phyloP scores from a whole-genome alignment of 441 rosid species.

The Adansonia grandidieri region DNA sequence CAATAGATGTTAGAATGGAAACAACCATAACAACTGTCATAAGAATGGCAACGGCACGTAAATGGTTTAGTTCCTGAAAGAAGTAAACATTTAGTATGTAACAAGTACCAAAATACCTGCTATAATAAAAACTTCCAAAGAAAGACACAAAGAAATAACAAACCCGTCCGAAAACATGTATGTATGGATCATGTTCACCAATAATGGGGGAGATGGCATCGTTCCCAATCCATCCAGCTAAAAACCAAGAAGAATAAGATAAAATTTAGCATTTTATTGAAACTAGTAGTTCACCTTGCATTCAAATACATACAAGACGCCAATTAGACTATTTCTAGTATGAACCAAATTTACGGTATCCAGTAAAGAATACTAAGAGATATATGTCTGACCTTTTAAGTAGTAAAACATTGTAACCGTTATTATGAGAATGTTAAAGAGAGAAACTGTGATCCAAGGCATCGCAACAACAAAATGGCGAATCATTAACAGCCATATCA shows the following conservation, averaged over 20 bases:
- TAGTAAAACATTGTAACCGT: conserved; percentile 83
- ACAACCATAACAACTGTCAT: conserved; percentile 79
- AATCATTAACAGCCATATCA: conserved; percentile 88
- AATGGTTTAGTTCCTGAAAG: conserved; percentile 82
- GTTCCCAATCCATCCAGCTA: conserved; percentile 82
- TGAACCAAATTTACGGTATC: background rate
- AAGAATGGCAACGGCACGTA: conserved; percentile 71
- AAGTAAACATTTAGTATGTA: conserved; percentile 21
- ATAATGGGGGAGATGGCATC: conserved; percentile 70
- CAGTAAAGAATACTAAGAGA: conserved; percentile 13
- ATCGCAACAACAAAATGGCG: conserved; percentile 94
- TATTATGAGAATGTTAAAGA: conserved; percentile 80
- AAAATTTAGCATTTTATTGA: conserved; percentile 24
- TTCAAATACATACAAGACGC: conserved; percentile 11
- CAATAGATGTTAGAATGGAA: conserved; percentile 82
- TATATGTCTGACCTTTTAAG: conserved; percentile 66
- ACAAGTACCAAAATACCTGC: background rate
- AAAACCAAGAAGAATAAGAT: conserved; percentile 21
- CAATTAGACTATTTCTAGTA: background rate
- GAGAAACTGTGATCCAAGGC: conserved; percentile 95
- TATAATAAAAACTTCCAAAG: conserved; percentile 3
- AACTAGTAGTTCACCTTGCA: conserved; percentile 12
- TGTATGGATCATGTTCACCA: conserved; percentile 64
- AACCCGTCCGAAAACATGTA: conserved; percentile 60
- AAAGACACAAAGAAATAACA: conserved; percentile 27